Conservation (phyloP, 495 filamentous ascomycete genomes). For the Penicillium cataractarum region DNA sequence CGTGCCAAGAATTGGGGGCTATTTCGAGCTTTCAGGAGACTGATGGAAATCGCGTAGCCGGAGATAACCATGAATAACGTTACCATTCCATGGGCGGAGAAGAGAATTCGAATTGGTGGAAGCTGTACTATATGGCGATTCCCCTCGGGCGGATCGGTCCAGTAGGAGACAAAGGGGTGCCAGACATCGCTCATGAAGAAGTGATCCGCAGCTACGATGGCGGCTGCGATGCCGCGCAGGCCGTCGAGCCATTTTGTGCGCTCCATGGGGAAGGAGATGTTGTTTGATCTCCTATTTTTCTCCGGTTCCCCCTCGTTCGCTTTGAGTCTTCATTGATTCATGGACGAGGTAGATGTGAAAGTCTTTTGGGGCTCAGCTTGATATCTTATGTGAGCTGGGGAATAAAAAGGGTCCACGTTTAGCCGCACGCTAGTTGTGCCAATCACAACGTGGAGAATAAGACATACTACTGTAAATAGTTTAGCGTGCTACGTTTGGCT, state of each 20-base stretch:
- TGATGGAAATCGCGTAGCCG: slow-evolving; percentile 59
- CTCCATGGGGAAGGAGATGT: slow-evolving; percentile 12
- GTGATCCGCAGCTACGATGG: slow-evolving; percentile 31
- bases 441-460: not conserved
- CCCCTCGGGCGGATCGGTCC: slow-evolving; percentile 36
- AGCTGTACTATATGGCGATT: slow-evolving; percentile 57
- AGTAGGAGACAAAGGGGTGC: slow-evolving; percentile 31
- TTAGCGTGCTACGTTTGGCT: not conserved
- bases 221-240: slow-evolving; percentile 34
- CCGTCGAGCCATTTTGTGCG: slow-evolving; percentile 34
- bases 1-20: slow-evolving; percentile 34
- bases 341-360: not conserved
- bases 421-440: not conserved
- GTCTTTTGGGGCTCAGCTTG: not conserved
- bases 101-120: slow-evolving; percentile 58
- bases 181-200: slow-evolving; percentile 29
- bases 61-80: slow-evolving; percentile 69
- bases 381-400: slow-evolving; percentile 2
- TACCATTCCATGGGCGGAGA: slow-evolving; percentile 61
- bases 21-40: slow-evolving; percentile 52
- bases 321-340: not conserved
- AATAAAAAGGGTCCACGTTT: not conserved
- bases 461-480: not conserved
- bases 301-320: not conserved
- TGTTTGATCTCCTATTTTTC: not conserved